Evolutionary conservation across 164 flowering plant genomes (phyloP), one percentile per base, ranked within the genome.

Genomic region (Berberis vulgaris): DNA sequence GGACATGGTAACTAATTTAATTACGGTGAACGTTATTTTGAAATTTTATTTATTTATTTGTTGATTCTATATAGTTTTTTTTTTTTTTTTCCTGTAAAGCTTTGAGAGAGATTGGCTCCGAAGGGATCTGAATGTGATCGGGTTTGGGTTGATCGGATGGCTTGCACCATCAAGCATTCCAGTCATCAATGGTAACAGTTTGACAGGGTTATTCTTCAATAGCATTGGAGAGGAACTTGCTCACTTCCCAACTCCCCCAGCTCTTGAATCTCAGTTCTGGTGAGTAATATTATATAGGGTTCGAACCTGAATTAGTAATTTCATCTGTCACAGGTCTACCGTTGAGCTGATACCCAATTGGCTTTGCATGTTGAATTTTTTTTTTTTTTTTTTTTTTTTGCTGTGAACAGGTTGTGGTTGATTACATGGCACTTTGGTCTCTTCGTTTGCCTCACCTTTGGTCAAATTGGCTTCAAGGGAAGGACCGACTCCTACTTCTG

Each of bases 71-170:
- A 10, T 44, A 38, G 12, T 3, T 41, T 3, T 57, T 64, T 43
- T 42, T 41, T 55, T 9, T 42, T 10, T 38, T 53, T 47, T 60
- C 45, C 4, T 38, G n/a, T 45, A 11, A 5, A 88, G 89, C 80
- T 93, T 94, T 56, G 60, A 81, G 78, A 81, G 95, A 60, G 80
- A 90, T 45, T 90, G 98, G 97, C 85, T 94, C 53, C 70, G 96
- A 11, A 84, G 11, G 58, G 97, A 90, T 69, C 67, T 87, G 62
- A 90, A 79, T 44, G 98, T 88, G 74, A 87, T 93, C 8, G 98
- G 98, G 39, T 93, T 90, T 52, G 97, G 98, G 52, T 62, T 93
- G 80, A 87, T 90, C 59, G 98, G 96, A n/a, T 90, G 98, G 98
- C 1, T 90, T 2, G 97, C 91, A 5, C 96, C 97, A 2, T 93